Base-by-base conservation (phyloP, 371 early-diverging fungal genomes). In the Quaeritorhiza haematococci region DNA sequence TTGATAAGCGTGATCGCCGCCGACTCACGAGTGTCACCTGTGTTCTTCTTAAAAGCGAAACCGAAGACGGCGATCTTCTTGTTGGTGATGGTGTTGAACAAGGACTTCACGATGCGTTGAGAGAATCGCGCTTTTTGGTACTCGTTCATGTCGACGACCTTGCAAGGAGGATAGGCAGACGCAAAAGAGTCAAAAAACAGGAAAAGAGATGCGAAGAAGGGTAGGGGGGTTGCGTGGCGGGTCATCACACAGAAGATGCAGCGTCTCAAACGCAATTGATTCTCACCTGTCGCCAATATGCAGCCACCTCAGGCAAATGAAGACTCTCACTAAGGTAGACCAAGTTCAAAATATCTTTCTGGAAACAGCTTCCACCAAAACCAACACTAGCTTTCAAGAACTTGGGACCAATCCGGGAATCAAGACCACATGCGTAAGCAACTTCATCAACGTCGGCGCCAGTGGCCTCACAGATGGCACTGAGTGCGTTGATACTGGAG, bases 341-440 rank as follows among this genome's bases (percentile, higher is more conserved):
- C 65, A 96, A 75, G 80, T 93, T 92, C 53, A 89, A 78, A 48
- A 96, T 88, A 73, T 96, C 96, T 75, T 96, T 96, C 71, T 93
- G 92, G 83, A 96, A 93, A 75, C 96, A 96, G 35, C 87, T 85
- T 38, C 96, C 96, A 67, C 96, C 96, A 69, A 96, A 96, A 42
- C 82, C 96, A 46, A 96, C 90, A 7, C 86, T 85, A 6, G 96
- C 90, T 72, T 90, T 92, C 62, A 96, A 76, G 77, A 92, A 94
- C 77, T 90, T 89, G 65, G 89, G 76, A 27, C 96, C 96, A 27
- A 96, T 87, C 61, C 96, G 87, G 33, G 80, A 68, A 65, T 96
- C 96, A 41, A 83, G 71, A 63, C 94, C 94, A 69, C 88, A 88
- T 21, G 93, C 96, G 71, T 86, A 90, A 23, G 93, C 86, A 19